Base-by-base conservation (phyloP, 768 basidiomycete species). In the Lactarius sp. region DNA sequence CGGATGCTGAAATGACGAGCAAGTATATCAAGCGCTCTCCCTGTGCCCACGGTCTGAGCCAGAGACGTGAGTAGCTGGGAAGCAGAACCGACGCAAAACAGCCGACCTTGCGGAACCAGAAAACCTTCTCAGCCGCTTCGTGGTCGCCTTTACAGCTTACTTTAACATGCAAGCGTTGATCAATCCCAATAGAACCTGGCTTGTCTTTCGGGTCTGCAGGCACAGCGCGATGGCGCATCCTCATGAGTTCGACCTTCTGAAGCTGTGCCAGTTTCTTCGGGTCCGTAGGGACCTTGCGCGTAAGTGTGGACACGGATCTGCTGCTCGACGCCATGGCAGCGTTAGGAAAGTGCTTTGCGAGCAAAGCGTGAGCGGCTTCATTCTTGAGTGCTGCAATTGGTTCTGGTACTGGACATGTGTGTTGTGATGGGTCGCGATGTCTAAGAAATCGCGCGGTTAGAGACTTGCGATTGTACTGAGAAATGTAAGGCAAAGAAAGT, bases 21-120 rank as follows among this genome's bases (percentile, higher is more conserved):
- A n/a, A 77, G 71, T 46, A 84, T 69, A 69, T 91, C 90, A 47
- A 90, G 74, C 10, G 81, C 88, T 68, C 76, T 83, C 0, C 90
- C 90, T 10, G 82, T 77, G 12, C 80, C 72, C 14, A 83, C 71
- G 8, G 77, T 76, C 88, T 90, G 27, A 41, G 65, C 39, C 7
- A 20, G 33, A 33, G 10, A 34, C 7, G n/a, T 34, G 10, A 34
- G 31, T 37, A 27, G 6, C 12, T 6, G n/a, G 12, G 49, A 36
- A 9, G 4, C 8, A 13, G 33, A 49, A 63, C 44, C 2, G 10
- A 36, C 14, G 34, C 36, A 9, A 14, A 55, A 47, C 3, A 59
- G 68, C 74, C 66, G 69, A 89, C 90, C 81, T 89, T 91, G 54
- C 79, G 76, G 60, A 89, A 81, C 91, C 91, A 94, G 54, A 90